Conservation (phyloP, 352 stramenopile genomes). For the Phytopythium chamaehyphon region DNA sequence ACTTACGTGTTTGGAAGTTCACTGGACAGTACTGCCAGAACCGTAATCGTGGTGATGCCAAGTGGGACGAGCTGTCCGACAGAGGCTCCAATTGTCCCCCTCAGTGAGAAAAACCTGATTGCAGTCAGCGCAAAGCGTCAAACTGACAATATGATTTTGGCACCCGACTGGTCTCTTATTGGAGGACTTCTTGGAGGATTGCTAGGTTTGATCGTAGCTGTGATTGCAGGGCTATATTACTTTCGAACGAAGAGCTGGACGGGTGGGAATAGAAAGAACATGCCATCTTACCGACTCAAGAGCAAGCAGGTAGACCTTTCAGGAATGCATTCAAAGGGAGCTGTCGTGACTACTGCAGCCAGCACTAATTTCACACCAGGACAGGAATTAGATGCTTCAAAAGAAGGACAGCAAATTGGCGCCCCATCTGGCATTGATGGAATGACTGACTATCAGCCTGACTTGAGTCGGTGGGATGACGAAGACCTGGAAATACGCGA, state of each 20-base stretch:
- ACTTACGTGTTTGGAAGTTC: conserved; percentile 90
- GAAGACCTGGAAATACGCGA: conserved; percentile 74
- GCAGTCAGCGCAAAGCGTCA: conserved; percentile 71
- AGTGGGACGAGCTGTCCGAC: conserved; percentile 66
- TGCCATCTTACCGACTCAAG: conserved; percentile 42
- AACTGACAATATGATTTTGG: conserved; percentile 78
- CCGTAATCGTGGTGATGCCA: conserved; percentile 85
- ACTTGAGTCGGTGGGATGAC: conserved; percentile 65
- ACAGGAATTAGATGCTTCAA: background rate
- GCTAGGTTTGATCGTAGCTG: conserved; percentile 59
- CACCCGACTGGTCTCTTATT: conserved; percentile 88
- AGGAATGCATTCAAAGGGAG: conserved; percentile 69
- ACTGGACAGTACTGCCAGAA: conserved; percentile 54
- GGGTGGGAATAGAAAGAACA: conserved; percentile 26
- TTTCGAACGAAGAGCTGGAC: conserved; percentile 84
- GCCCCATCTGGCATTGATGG: conserved; percentile 5
- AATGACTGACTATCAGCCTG: conserved; percentile 35
- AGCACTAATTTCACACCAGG: background rate
- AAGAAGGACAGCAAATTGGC: background rate
- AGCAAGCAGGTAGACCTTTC: conserved; percentile 52
- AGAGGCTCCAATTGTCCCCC: conserved; percentile 73
- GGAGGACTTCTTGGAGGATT: conserved; percentile 68
- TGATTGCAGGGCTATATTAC: conserved; percentile 81
- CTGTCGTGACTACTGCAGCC: conserved; percentile 38
- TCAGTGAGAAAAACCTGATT: conserved; percentile 88